A percentile compares a stretch with the other conserved stretches of the same genome.
These are phyloP conservation scores for Spiromastix sp. DNA, from an alignment of 2,329 filamentous ascomycete species.

Conservation along the genomic window DNA sequence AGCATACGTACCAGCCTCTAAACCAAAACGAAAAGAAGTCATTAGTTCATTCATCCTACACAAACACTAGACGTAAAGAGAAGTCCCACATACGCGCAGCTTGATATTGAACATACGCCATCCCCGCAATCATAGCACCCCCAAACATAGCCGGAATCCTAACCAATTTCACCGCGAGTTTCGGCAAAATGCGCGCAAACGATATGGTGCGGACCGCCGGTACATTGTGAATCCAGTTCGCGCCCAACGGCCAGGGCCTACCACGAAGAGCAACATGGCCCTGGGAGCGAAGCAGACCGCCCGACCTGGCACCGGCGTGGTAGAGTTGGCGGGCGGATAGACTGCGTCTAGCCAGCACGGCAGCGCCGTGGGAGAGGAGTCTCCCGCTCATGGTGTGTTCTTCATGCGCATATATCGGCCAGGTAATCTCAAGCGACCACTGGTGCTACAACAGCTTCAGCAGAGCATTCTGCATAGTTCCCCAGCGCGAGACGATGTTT, in stretches of 20 bases:
- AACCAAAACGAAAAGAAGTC: constrained; percentile 3
- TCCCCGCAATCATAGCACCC: constrained; percentile 71
- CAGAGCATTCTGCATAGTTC: too few species aligned
- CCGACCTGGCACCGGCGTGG: constrained; percentile 49
- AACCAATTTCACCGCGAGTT: constrained; percentile 79
- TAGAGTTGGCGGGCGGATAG: constrained; percentile 54
- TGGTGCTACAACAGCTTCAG: neutral
- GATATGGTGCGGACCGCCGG: constrained; percentile 54
- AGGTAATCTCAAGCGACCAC: neutral
- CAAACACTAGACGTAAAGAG: constrained; percentile 1
- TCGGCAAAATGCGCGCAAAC: constrained; percentile 64
- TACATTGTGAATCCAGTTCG: constrained; percentile 75
- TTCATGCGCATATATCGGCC: constrained; percentile 19
- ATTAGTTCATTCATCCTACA: neutral
- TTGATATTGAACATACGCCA: constrained; percentile 94
- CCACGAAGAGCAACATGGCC: constrained; percentile 49
- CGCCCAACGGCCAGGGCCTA: constrained; percentile 55
- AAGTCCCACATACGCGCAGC: constrained; percentile 61
- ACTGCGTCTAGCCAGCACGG: constrained; percentile 55
- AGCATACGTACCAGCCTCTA: constrained; percentile 66
- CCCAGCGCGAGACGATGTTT: too few species aligned
- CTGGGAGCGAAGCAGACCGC: constrained; percentile 59
- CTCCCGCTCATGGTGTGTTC: constrained; percentile 55
- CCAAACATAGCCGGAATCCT: constrained; percentile 87
- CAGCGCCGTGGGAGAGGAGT: constrained; percentile 63